A percentile compares a stretch with the other conserved stretches of the same genome.
Conservation (phyloP, 148 eudicot species). For the Camellia lanceoleosa region DNA sequence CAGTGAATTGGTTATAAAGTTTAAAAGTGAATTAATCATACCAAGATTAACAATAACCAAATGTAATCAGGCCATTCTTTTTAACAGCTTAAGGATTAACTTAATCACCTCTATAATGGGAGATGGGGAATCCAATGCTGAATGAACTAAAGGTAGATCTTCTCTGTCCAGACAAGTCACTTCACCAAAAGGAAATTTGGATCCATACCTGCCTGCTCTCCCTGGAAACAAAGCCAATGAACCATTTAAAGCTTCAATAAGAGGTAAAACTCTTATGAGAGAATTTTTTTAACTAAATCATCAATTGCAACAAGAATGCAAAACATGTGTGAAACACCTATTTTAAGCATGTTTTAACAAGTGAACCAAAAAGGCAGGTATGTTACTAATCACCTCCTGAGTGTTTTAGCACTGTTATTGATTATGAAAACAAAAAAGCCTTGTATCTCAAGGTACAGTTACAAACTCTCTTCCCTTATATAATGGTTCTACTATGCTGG, state of each 20-base stretch:
- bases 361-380: not conserved
- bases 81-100: not conserved
- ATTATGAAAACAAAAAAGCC: not conserved
- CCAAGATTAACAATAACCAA: not conserved
- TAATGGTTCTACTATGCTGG: too few relatives aligned
- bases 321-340: not conserved
- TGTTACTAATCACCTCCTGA: not conserved
- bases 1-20: not conserved
- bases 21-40: not conserved
- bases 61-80: slow-evolving; percentile 1
- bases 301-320: not conserved
- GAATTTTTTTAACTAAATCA: not conserved
- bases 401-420: too few relatives aligned
- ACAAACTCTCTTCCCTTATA: too few relatives aligned
- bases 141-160: slow-evolving; percentile 80
- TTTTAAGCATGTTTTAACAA: not conserved
- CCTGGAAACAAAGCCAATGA: slow-evolving; percentile 42
- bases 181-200: slow-evolving; percentile 82
- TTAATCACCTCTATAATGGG: slow-evolving; percentile 67
- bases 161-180: slow-evolving; percentile 77
- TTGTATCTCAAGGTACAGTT: not conserved
- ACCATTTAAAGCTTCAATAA: slow-evolving; percentile 6
- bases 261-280: not conserved
- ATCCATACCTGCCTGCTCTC: slow-evolving; percentile 96
- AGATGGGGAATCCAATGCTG: slow-evolving; percentile 66